Conservation (phyloP, 441 rosid genomes). For the Isatis lusitanica region DNA sequence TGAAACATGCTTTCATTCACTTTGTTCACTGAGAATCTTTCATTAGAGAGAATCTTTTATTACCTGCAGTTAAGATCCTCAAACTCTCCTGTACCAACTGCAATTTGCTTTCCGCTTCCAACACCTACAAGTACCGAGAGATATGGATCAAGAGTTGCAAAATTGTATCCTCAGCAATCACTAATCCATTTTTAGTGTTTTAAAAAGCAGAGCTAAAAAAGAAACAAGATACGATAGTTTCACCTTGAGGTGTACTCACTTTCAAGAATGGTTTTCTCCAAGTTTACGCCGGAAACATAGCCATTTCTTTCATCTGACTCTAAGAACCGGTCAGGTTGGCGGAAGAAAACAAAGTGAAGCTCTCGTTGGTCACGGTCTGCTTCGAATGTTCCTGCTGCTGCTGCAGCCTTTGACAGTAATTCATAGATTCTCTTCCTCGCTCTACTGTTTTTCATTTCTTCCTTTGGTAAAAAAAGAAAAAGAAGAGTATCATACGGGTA, state of each 20-base stretch:
- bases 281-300: slow-evolving; percentile 65
- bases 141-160: slow-evolving; percentile 1
- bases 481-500: slow-evolving; percentile 33
- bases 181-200: not conserved
- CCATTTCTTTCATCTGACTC: slow-evolving; percentile 60
- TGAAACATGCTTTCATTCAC: slow-evolving; percentile 1
- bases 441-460: slow-evolving; percentile 78
- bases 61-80: slow-evolving; percentile 83
- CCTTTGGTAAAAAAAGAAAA: slow-evolving; percentile 54
- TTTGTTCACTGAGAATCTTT: not conserved
- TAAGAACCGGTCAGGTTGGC: slow-evolving; percentile 67
- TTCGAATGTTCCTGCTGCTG: slow-evolving; percentile 44
- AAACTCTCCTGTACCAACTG: slow-evolving; percentile 73
- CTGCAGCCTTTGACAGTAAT: slow-evolving; percentile 69
- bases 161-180: not conserved
- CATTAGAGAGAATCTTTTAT: not conserved
- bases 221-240: not conserved
- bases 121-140: slow-evolving; percentile 47
- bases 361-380: slow-evolving; percentile 63
- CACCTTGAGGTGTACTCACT: slow-evolving; percentile 41
- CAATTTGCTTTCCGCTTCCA: slow-evolving; percentile 72
- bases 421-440: slow-evolving; percentile 76
- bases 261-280: slow-evolving; percentile 80
- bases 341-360: slow-evolving; percentile 88
- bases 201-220: not conserved